phyloP scores from a whole-genome alignment of 495 filamentous ascomycete species.

The Penicillium silybi region DNA sequence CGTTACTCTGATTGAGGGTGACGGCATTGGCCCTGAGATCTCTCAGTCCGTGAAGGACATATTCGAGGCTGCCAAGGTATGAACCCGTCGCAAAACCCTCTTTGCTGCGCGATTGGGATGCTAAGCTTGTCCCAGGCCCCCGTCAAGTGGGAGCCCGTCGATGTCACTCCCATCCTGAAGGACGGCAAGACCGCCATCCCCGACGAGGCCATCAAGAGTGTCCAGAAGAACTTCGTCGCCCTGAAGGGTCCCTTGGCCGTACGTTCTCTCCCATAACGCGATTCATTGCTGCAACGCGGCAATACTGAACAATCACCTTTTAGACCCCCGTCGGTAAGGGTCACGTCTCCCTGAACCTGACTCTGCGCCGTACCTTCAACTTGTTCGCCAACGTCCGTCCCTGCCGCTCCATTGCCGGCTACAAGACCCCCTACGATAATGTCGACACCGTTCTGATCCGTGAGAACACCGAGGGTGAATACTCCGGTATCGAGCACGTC shows the following conservation, averaged over 20 bases:
- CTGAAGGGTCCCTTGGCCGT: constrained; percentile 96
- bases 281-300: neutral
- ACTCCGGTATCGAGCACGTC: constrained; percentile 98
- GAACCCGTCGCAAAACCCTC: constrained; percentile 15
- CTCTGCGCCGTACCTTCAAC: constrained; percentile 97
- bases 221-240: constrained; percentile 89
- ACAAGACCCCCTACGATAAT: constrained; percentile 97
- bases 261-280: constrained; percentile 33
- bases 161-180: constrained; percentile 89
- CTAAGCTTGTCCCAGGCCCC: constrained; percentile 65
- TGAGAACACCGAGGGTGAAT: constrained; percentile 99
- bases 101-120: constrained; percentile 5
- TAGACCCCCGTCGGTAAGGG: constrained; percentile 97
- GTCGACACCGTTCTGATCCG: constrained; percentile 97
- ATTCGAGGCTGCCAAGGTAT: constrained; percentile 88
- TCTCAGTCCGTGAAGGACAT: constrained; percentile 97
- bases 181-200: constrained; percentile 91
- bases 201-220: constrained; percentile 83
- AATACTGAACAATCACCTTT: constrained; percentile 18
- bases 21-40: constrained; percentile 97
- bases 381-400: constrained; percentile 98
- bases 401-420: constrained; percentile 92
- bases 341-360: constrained; percentile 98
- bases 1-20: constrained; percentile 96
- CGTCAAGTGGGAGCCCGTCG: constrained; percentile 94